phyloP scores from a whole-genome alignment of 768 basidiomycete genomes.

The Cystobasidium ongulense region DNA sequence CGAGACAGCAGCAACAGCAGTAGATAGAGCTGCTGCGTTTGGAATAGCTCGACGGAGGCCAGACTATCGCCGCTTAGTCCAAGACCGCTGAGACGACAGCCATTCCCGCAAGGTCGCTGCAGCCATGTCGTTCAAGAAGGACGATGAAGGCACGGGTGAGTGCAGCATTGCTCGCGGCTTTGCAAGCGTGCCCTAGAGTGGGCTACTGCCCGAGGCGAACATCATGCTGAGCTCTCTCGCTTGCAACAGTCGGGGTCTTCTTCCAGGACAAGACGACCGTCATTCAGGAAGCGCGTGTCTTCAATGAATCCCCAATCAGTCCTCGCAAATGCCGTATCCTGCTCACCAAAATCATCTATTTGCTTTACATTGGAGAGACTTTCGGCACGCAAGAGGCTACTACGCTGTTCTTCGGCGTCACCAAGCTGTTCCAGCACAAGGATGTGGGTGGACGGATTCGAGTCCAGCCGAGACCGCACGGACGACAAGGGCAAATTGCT shows the following conservation, averaged over 20 bases:
- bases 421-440: conserved; percentile 97
- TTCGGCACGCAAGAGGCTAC: conserved; percentile 94
- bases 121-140: conserved; percentile 32
- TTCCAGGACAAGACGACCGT: conserved; percentile 81
- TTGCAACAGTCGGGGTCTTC: conserved; percentile 45
- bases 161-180: not conserved
- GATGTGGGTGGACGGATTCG: conserved; percentile 82
- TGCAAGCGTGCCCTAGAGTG: not conserved
- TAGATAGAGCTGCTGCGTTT: not conserved
- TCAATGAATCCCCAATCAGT: conserved; percentile 98
- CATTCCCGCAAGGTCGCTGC: not conserved
- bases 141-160: conserved; percentile 29
- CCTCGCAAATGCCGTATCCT: conserved; percentile 55
- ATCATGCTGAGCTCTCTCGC: no score
- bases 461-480: not conserved
- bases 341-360: conserved; percentile 89
- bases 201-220: no score
- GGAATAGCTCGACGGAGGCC: no score
- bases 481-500: not conserved
- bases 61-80: no score
- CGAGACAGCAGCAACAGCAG: not conserved
- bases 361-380: conserved; percentile 91
- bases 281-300: conserved; percentile 94
- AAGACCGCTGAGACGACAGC: not conserved
- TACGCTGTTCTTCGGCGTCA: conserved; percentile 94